Base-by-base conservation (phyloP, 2,329 filamentous ascomycete species). In the Nemania sp. region DNA sequence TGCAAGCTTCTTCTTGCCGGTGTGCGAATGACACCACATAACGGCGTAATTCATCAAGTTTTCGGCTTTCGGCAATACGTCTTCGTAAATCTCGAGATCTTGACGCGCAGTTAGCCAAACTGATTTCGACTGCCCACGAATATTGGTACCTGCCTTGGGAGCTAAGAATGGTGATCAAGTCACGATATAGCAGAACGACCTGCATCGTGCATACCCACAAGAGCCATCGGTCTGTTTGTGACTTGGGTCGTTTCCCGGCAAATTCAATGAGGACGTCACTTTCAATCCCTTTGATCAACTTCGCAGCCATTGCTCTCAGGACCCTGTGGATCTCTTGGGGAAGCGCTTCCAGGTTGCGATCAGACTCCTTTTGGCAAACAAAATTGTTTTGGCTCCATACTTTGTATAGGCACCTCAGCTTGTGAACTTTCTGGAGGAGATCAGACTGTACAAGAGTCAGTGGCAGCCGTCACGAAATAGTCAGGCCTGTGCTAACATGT, bases 121-220 rank as follows among this genome's bases (percentile, higher is more conserved):
- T n/a, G 35, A 32, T 27, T 22, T 18, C 11, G 58, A 38, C 24
- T 53, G 7, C 13, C 13, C 26, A n/a, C 13, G 15, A 49, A 38
- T 43, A 6, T 45, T 29, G 24, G 15, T 38, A 18, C 57, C 51
- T 74, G 76, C 74, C 73, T 69, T 71, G 62, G 24, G 64, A 69
- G 59, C 64, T 67, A 47, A 66, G 61, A 26, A 73, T 64, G 5
- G 47, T 74, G 64, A 79, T 75, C 54, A 85, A 74, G 61, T 85
- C 82, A 24, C 81, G 80, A 68, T 86, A 85, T 72, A 85, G 81
- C 47, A 86, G 77, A 51, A 86, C 82, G 64, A 85, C 74, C 68
- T 85, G 82, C 83, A 85, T 86, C 74, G 85, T 74, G 72, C 80
- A 81, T 18, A 79, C 81, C 83, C 84, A 86, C 24, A 86, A 72